phyloP scores from a whole-genome alignment of 1,139 yeast genomes.

The Debaryomycetaceae sp. region DNA sequence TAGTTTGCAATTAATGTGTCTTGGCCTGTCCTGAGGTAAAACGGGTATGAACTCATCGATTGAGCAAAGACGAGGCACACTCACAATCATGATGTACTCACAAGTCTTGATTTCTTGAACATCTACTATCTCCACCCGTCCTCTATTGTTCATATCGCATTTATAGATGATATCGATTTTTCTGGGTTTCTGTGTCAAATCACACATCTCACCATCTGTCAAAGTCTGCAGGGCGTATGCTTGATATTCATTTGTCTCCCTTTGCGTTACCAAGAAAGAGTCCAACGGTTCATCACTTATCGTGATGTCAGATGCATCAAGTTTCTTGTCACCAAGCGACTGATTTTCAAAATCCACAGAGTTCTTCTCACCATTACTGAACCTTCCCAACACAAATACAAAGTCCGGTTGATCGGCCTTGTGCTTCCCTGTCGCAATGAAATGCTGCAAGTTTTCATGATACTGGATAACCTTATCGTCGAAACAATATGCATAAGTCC shows the following conservation, averaged over 20 bases:
- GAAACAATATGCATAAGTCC: constrained; percentile 62
- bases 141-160: constrained; percentile 49
- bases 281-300: constrained; percentile 19
- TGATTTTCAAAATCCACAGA: constrained; percentile 22
- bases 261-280: constrained; percentile 9
- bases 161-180: constrained; percentile 60
- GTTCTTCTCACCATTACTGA: constrained; percentile 16
- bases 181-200: constrained; percentile 62
- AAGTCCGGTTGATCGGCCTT: constrained; percentile 35
- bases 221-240: constrained; percentile 52
- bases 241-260: constrained; percentile 8
- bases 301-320: constrained; percentile 16
- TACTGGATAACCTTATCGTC: constrained; percentile 57
- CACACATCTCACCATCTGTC: constrained; percentile 67
- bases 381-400: constrained; percentile 46
- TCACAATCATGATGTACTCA: constrained; percentile 59
- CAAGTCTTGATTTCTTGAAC: constrained; percentile 71
- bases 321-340: constrained; percentile 12
- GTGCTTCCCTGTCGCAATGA: constrained; percentile 21
- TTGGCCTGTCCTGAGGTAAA: constrained; percentile 29
- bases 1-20: constrained; percentile 41
- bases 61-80: constrained; percentile 57
- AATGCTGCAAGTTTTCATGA: constrained; percentile 36
- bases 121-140: constrained; percentile 33
- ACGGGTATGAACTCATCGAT: constrained; percentile 46